Evolutionary conservation across 2,329 filamentous ascomycete species (phyloP).

Genomic region (Botrytis pseudocinerea): DNA sequence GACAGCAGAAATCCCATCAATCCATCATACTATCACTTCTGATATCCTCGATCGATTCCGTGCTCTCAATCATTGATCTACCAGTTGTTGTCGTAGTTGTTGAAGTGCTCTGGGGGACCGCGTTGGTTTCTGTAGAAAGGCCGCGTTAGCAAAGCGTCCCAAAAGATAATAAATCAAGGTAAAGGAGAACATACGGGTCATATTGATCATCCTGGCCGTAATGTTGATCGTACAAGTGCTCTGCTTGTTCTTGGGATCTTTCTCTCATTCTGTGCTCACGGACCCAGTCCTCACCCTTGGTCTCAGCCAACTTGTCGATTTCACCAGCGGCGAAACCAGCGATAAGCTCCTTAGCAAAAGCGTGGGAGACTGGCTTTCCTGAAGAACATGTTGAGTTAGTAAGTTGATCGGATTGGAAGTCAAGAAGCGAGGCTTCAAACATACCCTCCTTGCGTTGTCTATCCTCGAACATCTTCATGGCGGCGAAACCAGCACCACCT

Average conservation of each 20-base stretch:
- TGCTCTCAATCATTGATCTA: conserved; percentile 7
- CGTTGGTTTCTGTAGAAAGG: conserved; percentile 36
- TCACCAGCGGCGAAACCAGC: conserved; percentile 72
- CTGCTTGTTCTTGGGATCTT: conserved; percentile 59
- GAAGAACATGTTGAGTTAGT: background rate
- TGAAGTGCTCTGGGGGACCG: conserved; percentile 38
- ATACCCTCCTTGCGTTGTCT: conserved; percentile 68
- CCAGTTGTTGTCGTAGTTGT: conserved; percentile 28
- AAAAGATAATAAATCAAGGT: background rate
- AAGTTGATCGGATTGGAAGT: background rate
- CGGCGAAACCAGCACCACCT: conserved; percentile 75
- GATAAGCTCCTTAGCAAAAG: conserved; percentile 75
- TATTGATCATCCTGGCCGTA: conserved; percentile 58
- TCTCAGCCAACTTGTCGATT: conserved; percentile 74
- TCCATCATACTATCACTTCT: background rate
- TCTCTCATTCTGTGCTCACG: conserved; percentile 48
- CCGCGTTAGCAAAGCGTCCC: background rate
- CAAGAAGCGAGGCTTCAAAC: conserved; percentile 27
- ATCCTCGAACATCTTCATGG: conserved; percentile 79
- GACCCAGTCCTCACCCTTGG: conserved; percentile 62
- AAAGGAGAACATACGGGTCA: conserved; percentile 51
- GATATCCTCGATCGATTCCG: background rate
- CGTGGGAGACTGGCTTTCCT: conserved; percentile 72
- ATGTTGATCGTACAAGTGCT: conserved; percentile 62
- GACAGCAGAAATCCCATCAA: background rate